A percentile compares a stretch with the other conserved stretches of the same genome.
Evolutionary conservation across 331 rosid genomes (phyloP).

Genomic region (Rhamnella rubrinervis): DNA sequence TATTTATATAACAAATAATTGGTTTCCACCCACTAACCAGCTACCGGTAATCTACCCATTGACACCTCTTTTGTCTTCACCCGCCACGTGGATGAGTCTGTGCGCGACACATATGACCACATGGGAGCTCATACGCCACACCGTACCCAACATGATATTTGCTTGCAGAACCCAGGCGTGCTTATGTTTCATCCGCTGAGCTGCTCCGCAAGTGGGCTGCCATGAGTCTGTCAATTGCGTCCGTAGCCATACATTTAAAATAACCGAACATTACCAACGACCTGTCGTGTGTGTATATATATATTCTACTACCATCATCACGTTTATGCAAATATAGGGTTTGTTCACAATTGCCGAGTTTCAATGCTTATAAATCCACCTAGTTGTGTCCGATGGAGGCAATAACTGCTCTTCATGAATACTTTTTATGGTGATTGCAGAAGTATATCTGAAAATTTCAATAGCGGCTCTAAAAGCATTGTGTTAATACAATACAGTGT

Average conservation of each 20-base stretch:
- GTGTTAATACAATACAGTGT: neutral
- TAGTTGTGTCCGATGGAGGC: neutral
- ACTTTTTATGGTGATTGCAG: neutral
- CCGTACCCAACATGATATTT: neutral
- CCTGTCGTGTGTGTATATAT: too few relatives aligned
- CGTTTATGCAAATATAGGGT: too few relatives aligned
- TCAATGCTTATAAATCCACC: neutral
- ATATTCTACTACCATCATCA: too few relatives aligned
- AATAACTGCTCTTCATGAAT: neutral
- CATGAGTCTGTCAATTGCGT: constrained; percentile 16
- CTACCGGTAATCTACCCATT: constrained; percentile 9
- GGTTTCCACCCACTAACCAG: neutral
- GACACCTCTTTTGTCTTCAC: constrained; percentile 37
- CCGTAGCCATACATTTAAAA: constrained; percentile 2
- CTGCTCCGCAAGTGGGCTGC: constrained; percentile 24
- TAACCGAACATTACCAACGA: too few relatives aligned
- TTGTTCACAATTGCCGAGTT: too few relatives aligned
- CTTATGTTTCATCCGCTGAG: constrained; percentile 18
- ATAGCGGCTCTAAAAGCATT: neutral
- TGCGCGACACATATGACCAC: constrained; percentile 35
- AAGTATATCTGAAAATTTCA: neutral
- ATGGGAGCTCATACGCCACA: constrained; percentile 26
- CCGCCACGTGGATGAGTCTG: constrained; percentile 17
- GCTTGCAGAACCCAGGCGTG: constrained; percentile 6
- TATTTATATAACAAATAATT: constrained; percentile 10